These are phyloP conservation scores for Exophiala xenobiotica DNA, from an alignment of 2,329 filamentous ascomycete species.

Conservation along the genomic window DNA sequence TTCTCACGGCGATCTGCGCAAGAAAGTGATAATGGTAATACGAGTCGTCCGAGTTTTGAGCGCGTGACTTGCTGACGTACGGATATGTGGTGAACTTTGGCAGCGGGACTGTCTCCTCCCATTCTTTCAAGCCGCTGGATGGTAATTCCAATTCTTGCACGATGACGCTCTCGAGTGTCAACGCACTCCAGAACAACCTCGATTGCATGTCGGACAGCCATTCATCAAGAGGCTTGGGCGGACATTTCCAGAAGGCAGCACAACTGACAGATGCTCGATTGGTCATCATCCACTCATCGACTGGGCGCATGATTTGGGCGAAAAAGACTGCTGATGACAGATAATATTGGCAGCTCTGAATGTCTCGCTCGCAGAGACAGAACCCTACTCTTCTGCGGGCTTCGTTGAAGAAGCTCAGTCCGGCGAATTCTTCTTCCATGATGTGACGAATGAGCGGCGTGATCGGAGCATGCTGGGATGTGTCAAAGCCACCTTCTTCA, in stretches of 20 bases:
- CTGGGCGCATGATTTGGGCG: constrained; percentile 52
- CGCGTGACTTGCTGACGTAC: constrained; percentile 36
- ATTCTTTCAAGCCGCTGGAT: constrained; percentile 50
- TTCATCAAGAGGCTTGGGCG: constrained; percentile 46
- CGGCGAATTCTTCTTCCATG: constrained; percentile 50
- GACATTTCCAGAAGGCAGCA: constrained; percentile 36
- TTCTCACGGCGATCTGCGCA: constrained; percentile 56
- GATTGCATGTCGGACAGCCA: constrained; percentile 59
- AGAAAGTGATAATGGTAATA: constrained; percentile 60
- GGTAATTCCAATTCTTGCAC: constrained; percentile 56
- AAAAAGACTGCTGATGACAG: constrained; percentile 55
- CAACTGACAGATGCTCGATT: constrained; percentile 54
- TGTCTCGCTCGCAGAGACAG: constrained; percentile 50
- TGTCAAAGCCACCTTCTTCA: constrained; percentile 50
- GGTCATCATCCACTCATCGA: constrained; percentile 56
- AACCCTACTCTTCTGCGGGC: constrained; percentile 54
- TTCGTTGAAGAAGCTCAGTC: constrained; percentile 56
- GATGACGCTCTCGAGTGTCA: constrained; percentile 58
- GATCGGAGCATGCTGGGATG: constrained; percentile 26
- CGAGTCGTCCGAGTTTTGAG: constrained; percentile 50
- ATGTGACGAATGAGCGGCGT: constrained; percentile 36
- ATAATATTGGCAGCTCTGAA: constrained; percentile 55
- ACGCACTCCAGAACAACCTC: constrained; percentile 55
- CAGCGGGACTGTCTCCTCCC: constrained; percentile 54
- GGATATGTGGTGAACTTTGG: constrained; percentile 54